Evolutionary conservation across 331 rosid species (phyloP).

Genomic region (Quercus phellos): DNA sequence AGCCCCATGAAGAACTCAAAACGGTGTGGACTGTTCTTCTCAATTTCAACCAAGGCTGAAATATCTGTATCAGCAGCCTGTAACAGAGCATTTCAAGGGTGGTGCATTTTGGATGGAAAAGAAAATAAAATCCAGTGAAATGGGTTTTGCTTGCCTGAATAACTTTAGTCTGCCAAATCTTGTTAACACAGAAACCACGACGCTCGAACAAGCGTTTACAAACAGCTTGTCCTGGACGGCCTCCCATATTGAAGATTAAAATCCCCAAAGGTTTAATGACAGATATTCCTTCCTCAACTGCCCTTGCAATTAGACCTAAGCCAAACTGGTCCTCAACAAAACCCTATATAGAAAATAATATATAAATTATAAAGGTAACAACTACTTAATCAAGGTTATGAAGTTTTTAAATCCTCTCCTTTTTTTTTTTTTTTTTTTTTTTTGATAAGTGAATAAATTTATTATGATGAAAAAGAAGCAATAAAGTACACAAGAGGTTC

Average conservation of each 20-base stretch:
- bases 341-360: constrained; percentile 44
- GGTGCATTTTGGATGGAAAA: constrained; percentile 12
- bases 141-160: constrained; percentile 61
- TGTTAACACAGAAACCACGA: constrained; percentile 71
- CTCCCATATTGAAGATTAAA: constrained; percentile 96
- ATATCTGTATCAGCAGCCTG: constrained; percentile 97
- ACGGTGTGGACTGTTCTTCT: constrained; percentile 94
- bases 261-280: constrained; percentile 88
- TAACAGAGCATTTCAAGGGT: constrained; percentile 29
- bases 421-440: neutral
- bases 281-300: constrained; percentile 96
- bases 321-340: constrained; percentile 99
- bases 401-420: constrained; percentile 9
- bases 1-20: constrained; percentile 98
- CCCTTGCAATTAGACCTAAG: constrained; percentile 90
- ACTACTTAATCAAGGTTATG: neutral
- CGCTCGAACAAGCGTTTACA: constrained; percentile 91
- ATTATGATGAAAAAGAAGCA: too few species aligned
- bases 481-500: too few species aligned
- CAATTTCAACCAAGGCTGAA: constrained; percentile 91
- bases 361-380: neutral
- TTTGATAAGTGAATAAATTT: too few species aligned
- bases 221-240: constrained; percentile 98
- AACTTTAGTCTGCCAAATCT: constrained; percentile 98
- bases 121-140: constrained; percentile 10